phyloP scores from a whole-genome alignment of 208 protist genomes.

The Acanthamoeba lenticulata region DNA sequence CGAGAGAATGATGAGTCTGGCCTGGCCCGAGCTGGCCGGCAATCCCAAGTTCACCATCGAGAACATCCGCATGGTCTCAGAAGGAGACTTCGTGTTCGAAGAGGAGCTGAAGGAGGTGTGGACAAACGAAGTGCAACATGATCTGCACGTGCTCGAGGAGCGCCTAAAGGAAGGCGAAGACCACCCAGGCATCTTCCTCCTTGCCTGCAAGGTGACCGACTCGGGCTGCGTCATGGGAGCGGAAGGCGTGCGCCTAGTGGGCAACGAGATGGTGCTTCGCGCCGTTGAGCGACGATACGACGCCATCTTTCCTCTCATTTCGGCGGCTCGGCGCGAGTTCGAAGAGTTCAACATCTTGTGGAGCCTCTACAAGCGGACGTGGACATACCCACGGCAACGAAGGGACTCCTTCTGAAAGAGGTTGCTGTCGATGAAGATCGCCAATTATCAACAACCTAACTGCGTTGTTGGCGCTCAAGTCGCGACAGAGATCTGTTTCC shows the following conservation, averaged over 20 bases:
- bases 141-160: neutral
- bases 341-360: constrained; percentile 23
- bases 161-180: neutral
- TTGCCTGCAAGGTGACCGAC: neutral
- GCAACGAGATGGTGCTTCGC: neutral
- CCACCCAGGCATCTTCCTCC: neutral
- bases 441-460: too few relatives aligned
- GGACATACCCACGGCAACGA: neutral
- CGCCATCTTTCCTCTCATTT: neutral
- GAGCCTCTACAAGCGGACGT: neutral
- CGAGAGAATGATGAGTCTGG: too few relatives aligned
- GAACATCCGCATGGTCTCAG: neutral
- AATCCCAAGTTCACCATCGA: constrained; percentile 1
- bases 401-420: neutral
- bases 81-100: neutral
- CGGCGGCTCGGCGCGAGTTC: neutral
- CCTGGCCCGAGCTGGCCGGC: neutral
- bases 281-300: neutral
- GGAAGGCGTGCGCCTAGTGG: neutral
- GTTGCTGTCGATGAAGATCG: too few relatives aligned
- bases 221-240: neutral
- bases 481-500: too few relatives aligned
- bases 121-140: neutral
- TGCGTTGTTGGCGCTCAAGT: too few relatives aligned
- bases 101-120: constrained; percentile 28